phyloP scores from a whole-genome alignment of 2,329 filamentous ascomycete genomes.

The Colletotrichum incanum region DNA sequence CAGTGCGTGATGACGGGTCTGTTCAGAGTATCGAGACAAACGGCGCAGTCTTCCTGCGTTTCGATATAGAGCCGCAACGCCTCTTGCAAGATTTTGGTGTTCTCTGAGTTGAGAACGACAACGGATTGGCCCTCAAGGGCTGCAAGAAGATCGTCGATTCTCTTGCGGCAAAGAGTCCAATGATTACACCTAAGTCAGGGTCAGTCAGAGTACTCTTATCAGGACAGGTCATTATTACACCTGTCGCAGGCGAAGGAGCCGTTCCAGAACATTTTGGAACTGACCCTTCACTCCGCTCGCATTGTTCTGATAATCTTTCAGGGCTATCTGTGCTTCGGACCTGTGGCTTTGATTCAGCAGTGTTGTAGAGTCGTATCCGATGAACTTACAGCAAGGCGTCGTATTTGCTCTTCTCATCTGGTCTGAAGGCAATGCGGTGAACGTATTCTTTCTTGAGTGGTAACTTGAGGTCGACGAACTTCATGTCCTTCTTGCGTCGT shows the following conservation, averaged over 20 bases:
- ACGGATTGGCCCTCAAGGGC: slow-evolving; percentile 78
- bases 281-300: slow-evolving; percentile 63
- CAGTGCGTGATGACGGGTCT: slow-evolving; percentile 88
- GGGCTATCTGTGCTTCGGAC: slow-evolving; percentile 80
- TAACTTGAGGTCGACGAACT: slow-evolving; percentile 85
- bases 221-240: slow-evolving; percentile 61
- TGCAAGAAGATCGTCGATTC: slow-evolving; percentile 80
- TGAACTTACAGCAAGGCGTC: slow-evolving; percentile 76
- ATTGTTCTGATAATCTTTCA: slow-evolving; percentile 71
- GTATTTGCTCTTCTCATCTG: slow-evolving; percentile 84
- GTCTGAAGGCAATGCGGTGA: slow-evolving; percentile 80
- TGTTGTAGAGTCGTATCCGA: too few relatives aligned
- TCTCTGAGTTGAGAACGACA: slow-evolving; percentile 81
- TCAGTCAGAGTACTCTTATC: slow-evolving; percentile 41
- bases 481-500: slow-evolving; percentile 89
- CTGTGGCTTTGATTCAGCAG: slow-evolving; percentile 56
- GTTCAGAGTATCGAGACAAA: slow-evolving; percentile 83
- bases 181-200: slow-evolving; percentile 78
- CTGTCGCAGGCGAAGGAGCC: slow-evolving; percentile 86
- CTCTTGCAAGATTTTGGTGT: slow-evolving; percentile 79
- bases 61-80: slow-evolving; percentile 84
- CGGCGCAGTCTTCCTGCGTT: slow-evolving; percentile 84
- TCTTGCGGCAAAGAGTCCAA: slow-evolving; percentile 85
- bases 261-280: slow-evolving; percentile 85
- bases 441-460: slow-evolving; percentile 85